Evolutionary conservation across 441 rosid species (phyloP), one percentile per base, ranked within the genome.

Genomic region (Dalechampia spathulata): DNA sequence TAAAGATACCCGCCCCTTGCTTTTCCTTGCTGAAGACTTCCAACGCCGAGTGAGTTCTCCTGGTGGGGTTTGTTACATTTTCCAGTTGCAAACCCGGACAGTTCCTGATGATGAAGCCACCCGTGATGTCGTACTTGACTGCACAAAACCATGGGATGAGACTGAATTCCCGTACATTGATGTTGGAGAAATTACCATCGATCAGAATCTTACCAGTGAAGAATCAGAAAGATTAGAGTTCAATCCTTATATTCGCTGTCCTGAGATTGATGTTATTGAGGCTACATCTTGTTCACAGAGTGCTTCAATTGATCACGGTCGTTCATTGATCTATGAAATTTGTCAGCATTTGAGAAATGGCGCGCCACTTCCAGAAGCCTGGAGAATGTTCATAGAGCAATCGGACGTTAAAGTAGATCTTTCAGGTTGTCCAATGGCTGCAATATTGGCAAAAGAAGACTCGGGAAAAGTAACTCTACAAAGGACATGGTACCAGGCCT

Each of bases 301-400:
- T 55, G 88, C 92, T 52, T 85, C 92, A 3, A 85, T 82, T 32
- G 92, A 85, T 67, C 92, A 85, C 10, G 84, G 92, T 8, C 88
- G 84, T 20, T 80, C 86, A 11, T 60, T 85, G 51, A 67, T 85
- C 62, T 85, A 85, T 19, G 88, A 85, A 65, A 80, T 85, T 34
- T 85, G 92, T 58, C 88, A 80, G 61, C 75, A 72, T 60, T 62
- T 80, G 60, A 58, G 88, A 45, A 82, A 82, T 41, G 76, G 73
- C 28, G 78, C 74, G 13, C 80, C 88, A 23, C 80, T 82, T 55
- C 92, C 84, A 1, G 81, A 82, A 59, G 61, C 92, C 5, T 85
- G 86, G 86, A 78, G 74, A 66, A 52, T 71, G 30, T 78, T 85
- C 69, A 60, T 80, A 16, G 84, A 82, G 66, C 88, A 82, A 62